Evolutionary conservation across 2,329 filamentous ascomycete genomes (phyloP), one percentile per base, ranked within the genome.

Genomic region (Metarhizium sp.): DNA sequence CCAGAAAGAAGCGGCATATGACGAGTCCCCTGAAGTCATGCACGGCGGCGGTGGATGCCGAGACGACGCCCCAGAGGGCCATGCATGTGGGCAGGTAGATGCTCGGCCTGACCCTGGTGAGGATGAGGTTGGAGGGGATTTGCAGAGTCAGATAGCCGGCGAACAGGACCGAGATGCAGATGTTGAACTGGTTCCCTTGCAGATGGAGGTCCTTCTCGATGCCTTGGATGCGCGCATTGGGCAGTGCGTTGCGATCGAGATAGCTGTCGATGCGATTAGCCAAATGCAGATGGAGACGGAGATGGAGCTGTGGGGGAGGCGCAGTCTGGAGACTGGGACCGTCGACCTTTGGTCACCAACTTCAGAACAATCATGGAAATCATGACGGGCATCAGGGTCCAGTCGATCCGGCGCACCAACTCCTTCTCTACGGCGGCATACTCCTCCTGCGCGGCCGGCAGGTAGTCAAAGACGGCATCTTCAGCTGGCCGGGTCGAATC

Each of bases 1-100:
- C 64, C 7, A 66, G 52, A 34, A 76, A 69, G 59, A 76, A 74
- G 4, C 75, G 70, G 2, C 70, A 69, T 2, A 71, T 63, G 10
- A 77, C 64, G n/a, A 77, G 69, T 0, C 70, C 73, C 0, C 63
- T 64, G 54, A 75, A 77, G 43, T 73, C 65, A 16, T 71, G 68
- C 4, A 70, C 71, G 1, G 75, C 62, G 0, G 73, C 70, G 0
- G 75, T 77, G 42, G 70, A 66, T 1, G 70, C 71, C 0, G 67
- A 71, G 10, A 77, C 71, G 3, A 75, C 48, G 0, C 72, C 73
- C 73, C 72, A 73, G 2, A 60, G 57, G 29, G 64, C 59, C 48
- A 67, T 73, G 20, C 74, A 66, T 0, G 64, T 58, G 1, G 69
- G 67, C 57, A 78, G 72, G 60, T 77, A 78, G 11, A 71, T 61